Evolutionary conservation across 257 asterid genomes (phyloP).

Genomic region (Ophiorrhiza pumila): DNA sequence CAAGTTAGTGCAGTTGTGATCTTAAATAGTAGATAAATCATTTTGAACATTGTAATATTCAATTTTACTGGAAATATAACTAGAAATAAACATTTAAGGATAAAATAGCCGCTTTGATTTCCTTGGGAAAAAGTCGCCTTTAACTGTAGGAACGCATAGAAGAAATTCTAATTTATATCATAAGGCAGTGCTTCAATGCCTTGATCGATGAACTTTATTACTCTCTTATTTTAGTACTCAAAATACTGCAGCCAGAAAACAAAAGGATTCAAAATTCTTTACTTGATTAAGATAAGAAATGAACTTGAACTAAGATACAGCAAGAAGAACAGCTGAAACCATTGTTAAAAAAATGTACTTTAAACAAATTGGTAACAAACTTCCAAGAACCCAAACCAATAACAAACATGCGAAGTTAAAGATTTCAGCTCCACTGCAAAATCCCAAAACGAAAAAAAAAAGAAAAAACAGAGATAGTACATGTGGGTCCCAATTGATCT

Average conservation of each 20-base stretch:
- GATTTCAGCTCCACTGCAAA: background rate
- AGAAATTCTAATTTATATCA: background rate
- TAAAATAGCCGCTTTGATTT: background rate
- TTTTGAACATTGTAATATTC: background rate
- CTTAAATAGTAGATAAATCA: background rate
- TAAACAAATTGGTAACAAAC: background rate
- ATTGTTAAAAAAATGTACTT: no score
- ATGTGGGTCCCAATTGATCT: background rate
- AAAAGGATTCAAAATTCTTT: background rate
- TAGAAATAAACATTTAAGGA: background rate
- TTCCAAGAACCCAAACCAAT: background rate
- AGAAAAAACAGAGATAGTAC: background rate
- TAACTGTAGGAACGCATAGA: background rate
- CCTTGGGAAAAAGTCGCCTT: background rate
- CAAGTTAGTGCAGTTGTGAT: background rate
- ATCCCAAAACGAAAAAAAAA: background rate
- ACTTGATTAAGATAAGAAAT: background rate
- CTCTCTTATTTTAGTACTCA: background rate
- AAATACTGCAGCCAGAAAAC: no score
- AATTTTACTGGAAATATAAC: background rate
- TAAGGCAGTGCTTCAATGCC: background rate
- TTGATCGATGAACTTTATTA: background rate
- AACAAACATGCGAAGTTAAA: background rate
- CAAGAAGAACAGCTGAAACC: background rate
- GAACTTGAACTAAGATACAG: background rate